Percentiles rank a stretch among this genome's conserved stretches.
These are phyloP conservation scores for Aspergillus carbonarius DNA, from an alignment of 2,329 filamentous ascomycete species.

Conservation along the genomic window DNA sequence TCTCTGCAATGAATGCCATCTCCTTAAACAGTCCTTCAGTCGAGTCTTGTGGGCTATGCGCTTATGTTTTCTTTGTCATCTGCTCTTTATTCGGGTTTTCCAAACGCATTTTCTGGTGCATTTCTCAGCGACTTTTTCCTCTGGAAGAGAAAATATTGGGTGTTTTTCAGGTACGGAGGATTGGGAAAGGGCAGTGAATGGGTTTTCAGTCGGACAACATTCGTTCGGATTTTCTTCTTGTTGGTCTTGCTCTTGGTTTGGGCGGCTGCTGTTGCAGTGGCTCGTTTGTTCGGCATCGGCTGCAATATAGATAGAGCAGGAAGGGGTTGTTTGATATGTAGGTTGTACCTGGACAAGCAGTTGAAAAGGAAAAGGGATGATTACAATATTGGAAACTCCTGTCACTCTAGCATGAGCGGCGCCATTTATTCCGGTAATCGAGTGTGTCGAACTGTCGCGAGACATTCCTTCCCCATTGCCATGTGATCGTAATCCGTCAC, in stretches of 20 bases:
- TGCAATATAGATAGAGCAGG: conserved; percentile 12
- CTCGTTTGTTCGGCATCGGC: conserved; percentile 1
- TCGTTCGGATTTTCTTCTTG: conserved; percentile 13
- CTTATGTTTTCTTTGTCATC: conserved; percentile 11
- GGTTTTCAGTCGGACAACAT: conserved; percentile 12
- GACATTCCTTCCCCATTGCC: neutral
- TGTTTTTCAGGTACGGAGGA: conserved; percentile 19
- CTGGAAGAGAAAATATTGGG: conserved; percentile 18
- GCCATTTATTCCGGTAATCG: neutral
- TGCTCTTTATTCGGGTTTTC: conserved; percentile 4
- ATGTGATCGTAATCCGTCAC: neutral
- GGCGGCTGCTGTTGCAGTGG: neutral
- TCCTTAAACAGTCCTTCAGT: conserved; percentile 17
- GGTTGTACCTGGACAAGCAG: neutral
- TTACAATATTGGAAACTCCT: neutral
- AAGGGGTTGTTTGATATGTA: conserved; percentile 1
- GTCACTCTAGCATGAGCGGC: neutral
- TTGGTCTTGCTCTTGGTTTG: neutral
- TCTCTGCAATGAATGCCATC: conserved; percentile 17
- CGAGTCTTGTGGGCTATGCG: conserved; percentile 7
- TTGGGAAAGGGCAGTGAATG: conserved; percentile 18
- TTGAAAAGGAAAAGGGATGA: neutral
- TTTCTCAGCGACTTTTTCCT: conserved; percentile 26
- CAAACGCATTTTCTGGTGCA: conserved; percentile 22
- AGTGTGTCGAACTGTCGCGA: too few species aligned